Evolutionary conservation across 1,284 basidiomycete species (phyloP), one percentile per base, ranked within the genome.

Genomic region (Puccinia brachypodii): DNA sequence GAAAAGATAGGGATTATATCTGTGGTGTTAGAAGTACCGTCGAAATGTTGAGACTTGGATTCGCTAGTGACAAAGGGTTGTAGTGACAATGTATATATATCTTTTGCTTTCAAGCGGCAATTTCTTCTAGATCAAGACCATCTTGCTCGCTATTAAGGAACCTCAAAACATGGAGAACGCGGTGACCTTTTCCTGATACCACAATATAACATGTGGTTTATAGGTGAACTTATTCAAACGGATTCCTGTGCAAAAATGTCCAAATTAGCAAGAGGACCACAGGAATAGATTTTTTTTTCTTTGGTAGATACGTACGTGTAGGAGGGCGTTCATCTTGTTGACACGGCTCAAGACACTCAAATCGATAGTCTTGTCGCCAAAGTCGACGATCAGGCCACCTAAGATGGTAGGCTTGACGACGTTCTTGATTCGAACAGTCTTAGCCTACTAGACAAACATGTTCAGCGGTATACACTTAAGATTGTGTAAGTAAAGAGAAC

Each of bases 361-460:
- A 88, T 99, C 97, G 85, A 98, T 93, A 81, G 94, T 95, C 90
- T 96, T 96, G 89, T 98, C 96, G 84, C 95, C 97, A 87, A 99
- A 96, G 89, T 99, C 96, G 80, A 99, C 93, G 82, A 97, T 89
- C 83, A 98, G 88, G 81, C 96, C 96, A 83, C 95, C 95, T 82
- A 97, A 88, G 82, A 96, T 89, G 22, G 91, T 89, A 69, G 94
- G 91, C 89, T 96, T 95, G 85, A 97, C 92, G 93, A 60, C 73
- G 62, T 76, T 82, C 81, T 76, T 71, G 53, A 82, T 73, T 74
- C 75, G 69, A 4, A 82, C 74, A 3, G 66, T 76, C 74, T 76
- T 78, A 9, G 72, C 53, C 76, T 78, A 36, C 42, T 3, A 36
- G 40, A 56, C 33, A 64, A 60, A 74, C 44, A 80, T 3, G 13